Evolutionary conservation across 768 basidiomycete species (phyloP), one percentile per base, ranked within the genome.

Genomic region (Lentinus tigrinus): DNA sequence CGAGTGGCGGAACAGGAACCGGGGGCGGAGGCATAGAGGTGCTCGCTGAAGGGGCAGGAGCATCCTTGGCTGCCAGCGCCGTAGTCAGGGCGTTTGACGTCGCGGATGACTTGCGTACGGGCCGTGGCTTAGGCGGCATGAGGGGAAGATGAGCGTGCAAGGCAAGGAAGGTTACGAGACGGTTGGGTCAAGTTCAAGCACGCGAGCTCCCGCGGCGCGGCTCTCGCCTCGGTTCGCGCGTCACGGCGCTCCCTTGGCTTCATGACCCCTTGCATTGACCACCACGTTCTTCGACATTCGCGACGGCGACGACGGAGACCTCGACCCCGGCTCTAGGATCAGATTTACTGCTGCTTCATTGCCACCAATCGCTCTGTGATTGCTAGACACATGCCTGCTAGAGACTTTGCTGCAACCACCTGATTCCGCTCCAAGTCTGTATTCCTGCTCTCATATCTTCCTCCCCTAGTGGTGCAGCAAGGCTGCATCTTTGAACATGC

Each of bases 21-120:
- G 81, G 80, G 1, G 81, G 80, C 3, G 87, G 85, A 5, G 81
- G 81, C 81, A 88, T 86, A 2, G 78, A 66, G 0, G 63, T 65
- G 37, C 67, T 69, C 6, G 43, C 9, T 4, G 21, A 19, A 23
- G 43, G n/a, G 23, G 43, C 43, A 16, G n/a, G 6, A 47, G 69
- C 68, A 51, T 77, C 74, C 49, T 70, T 65, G 36, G 63, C 58
- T 34, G 50, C 36, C 11, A n/a, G n/a, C 24, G 50, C 3, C 13
- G 47, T 36, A 27, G 13, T 28, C 6, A 27, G 10, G 28, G 5
- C 19, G 9, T 36, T 21, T 27, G 69, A 67, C 16, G 61, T 44
- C 34, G 72, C 17, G 1, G 57, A 66, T 36, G 63, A 42, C 61
- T 78, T 76, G 57, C 70, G 70, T 19, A 72, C 63, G 21, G 74